phyloP scores from a whole-genome alignment of 495 filamentous ascomycete genomes.

The Penicillium lagena region DNA sequence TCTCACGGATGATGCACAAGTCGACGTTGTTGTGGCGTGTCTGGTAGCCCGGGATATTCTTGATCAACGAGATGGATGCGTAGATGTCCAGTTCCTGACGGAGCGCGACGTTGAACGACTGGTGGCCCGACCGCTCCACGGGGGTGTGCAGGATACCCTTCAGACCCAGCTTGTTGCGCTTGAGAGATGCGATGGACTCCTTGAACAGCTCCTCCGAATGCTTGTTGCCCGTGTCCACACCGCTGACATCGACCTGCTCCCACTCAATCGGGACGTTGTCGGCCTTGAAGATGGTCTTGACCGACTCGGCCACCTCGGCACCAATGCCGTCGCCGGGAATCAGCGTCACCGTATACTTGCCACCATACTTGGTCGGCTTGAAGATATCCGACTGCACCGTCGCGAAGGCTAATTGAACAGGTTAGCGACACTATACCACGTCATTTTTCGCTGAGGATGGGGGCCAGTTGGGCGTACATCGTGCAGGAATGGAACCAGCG shows the following conservation, averaged over 20 bases:
- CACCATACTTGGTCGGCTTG: slow-evolving; percentile 98
- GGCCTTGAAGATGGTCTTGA: slow-evolving; percentile 98
- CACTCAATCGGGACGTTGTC: slow-evolving; percentile 98
- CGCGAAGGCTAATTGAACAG: slow-evolving; percentile 46
- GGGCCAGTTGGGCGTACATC: slow-evolving; percentile 31
- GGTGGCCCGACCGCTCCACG: slow-evolving; percentile 92
- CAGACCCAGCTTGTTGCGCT: slow-evolving; percentile 95
- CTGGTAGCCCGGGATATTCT: slow-evolving; percentile 98
- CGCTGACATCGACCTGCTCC: slow-evolving; percentile 96
- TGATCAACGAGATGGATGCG: slow-evolving; percentile 94
- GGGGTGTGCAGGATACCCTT: slow-evolving; percentile 97
- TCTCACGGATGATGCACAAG: slow-evolving; percentile 98
- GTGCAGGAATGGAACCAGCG: slow-evolving; percentile 30
- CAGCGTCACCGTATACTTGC: slow-evolving; percentile 97
- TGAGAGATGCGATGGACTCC: slow-evolving; percentile 88
- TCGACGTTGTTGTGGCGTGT: slow-evolving; percentile 96
- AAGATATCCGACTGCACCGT: slow-evolving; percentile 85
- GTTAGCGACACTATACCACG: slow-evolving; percentile 9
- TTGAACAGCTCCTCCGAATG: slow-evolving; percentile 92
- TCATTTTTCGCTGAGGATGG: not conserved
- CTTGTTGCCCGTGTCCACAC: slow-evolving; percentile 78
- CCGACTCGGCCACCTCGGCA: slow-evolving; percentile 93
- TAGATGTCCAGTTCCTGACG: slow-evolving; percentile 99
- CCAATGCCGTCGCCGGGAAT: slow-evolving; percentile 98
- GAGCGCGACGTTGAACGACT: slow-evolving; percentile 98